These are phyloP conservation scores for Colletotrichum karsti DNA, from an alignment of 2,329 filamentous ascomycete genomes.

Conservation along the genomic window DNA sequence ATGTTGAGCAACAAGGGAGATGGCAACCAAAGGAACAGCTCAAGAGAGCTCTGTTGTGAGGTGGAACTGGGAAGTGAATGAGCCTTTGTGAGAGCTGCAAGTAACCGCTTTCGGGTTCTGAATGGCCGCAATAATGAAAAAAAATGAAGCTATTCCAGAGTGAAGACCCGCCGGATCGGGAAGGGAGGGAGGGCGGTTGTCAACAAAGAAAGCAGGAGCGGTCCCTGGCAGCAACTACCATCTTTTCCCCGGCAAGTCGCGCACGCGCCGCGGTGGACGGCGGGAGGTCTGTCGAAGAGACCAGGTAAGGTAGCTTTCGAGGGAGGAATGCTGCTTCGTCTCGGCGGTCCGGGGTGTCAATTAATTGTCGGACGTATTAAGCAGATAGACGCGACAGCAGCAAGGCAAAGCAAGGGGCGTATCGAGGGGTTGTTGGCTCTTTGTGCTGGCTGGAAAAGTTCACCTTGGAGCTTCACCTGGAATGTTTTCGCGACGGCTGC, in stretches of 20 bases:
- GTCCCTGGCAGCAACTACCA: conserved; percentile 27
- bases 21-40: not conserved
- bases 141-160: conserved; percentile 28
- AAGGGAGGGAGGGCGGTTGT: conserved; percentile 23
- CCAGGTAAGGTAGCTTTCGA: not conserved
- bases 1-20: conserved; percentile 23
- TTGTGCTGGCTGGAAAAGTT: conserved; percentile 16
- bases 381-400: conserved; percentile 1
- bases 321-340: not conserved
- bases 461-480: conserved; percentile 4
- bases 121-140: not conserved
- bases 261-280: conserved; percentile 19
- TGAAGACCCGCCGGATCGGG: conserved; percentile 25
- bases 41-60: not conserved
- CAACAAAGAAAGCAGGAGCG: conserved; percentile 27
- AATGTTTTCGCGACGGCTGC: conserved; percentile 29
- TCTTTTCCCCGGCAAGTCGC: conserved; percentile 25
- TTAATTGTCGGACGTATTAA: not conserved
- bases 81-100: conserved; percentile 9
- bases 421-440: conserved; percentile 17
- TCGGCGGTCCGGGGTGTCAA: not conserved
- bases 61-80: not conserved
- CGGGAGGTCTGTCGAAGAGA: not conserved
- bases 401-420: conserved; percentile 2
- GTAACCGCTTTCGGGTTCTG: not conserved